A percentile compares a stretch with the other conserved stretches of the same genome.
phyloP scores from a whole-genome alignment of 768 basidiomycete species.

The Floccularia luteovirens region DNA sequence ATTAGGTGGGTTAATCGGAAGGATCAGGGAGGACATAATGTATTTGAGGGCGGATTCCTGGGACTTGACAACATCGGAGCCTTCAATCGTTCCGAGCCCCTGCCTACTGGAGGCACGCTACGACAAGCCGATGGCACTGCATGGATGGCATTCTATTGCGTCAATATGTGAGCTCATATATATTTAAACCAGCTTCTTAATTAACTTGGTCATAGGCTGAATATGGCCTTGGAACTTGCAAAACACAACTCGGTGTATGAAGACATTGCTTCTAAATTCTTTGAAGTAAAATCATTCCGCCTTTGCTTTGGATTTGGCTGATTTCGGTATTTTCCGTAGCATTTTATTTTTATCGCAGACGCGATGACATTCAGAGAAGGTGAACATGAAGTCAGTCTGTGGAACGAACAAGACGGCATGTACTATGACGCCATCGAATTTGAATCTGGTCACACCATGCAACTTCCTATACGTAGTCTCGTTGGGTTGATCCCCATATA shows the following conservation, averaged over 20 bases:
- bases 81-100: conserved; percentile 95
- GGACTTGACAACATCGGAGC: conserved; percentile 97
- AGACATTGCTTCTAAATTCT: conserved; percentile 98
- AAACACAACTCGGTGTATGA: conserved; percentile 98
- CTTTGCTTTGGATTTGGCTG: background rate
- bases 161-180: conserved; percentile 71
- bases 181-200: background rate
- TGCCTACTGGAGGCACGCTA: conserved; percentile 89
- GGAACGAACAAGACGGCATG: conserved; percentile 97
- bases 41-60: conserved; percentile 98
- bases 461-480: conserved; percentile 88
- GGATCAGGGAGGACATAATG: conserved; percentile 89
- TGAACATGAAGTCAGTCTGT: conserved; percentile 75
- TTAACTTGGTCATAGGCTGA: conserved; percentile 52
- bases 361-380: conserved; percentile 92
- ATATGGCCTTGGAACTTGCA: conserved; percentile 94
- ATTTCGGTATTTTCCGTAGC: conserved; percentile 32
- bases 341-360: conserved; percentile 97
- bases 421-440: conserved; percentile 98
- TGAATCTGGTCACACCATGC: conserved; percentile 73
- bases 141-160: conserved; percentile 99
- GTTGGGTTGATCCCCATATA: conserved; percentile 98
- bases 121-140: conserved; percentile 98
- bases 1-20: conserved; percentile 97
- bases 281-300: conserved; percentile 45